Percentiles rank a stretch among this genome's conserved stretches.
Evolutionary conservation across 768 basidiomycete species (phyloP).

Genomic region (Cytidiella melzeri): DNA sequence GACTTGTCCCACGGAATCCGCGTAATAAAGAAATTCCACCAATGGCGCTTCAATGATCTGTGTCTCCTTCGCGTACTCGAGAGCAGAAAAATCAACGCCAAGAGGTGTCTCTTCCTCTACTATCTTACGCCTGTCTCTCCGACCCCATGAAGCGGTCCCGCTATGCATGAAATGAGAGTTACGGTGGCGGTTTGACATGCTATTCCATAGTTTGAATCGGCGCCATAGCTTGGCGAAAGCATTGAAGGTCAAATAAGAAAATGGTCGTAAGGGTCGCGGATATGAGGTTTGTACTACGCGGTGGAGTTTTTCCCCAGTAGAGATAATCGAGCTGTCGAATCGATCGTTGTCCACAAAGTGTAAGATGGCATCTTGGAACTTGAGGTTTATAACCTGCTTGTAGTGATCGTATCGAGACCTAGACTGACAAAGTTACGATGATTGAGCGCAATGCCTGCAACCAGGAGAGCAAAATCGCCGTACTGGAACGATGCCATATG

Average conservation of each 20-base stretch:
- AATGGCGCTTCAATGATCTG: constrained; percentile 72
- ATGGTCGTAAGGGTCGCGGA: constrained; percentile 13
- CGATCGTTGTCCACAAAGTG: constrained; percentile 71
- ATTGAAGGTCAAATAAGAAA: constrained; percentile 32
- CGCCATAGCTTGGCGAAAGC: constrained; percentile 50
- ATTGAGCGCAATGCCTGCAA: constrained; percentile 5
- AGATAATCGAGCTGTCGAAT: constrained; percentile 61
- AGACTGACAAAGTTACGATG: constrained; percentile 41
- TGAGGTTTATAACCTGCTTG: constrained; percentile 72
- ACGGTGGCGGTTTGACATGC: background rate
- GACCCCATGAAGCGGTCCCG: constrained; percentile 17
- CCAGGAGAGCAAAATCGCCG: constrained; percentile 2
- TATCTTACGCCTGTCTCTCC: constrained; percentile 26
- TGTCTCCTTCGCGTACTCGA: constrained; percentile 87
- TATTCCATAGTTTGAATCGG: constrained; percentile 32
- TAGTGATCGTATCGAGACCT: constrained; percentile 78
- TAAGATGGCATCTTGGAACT: constrained; percentile 58
- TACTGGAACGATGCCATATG: constrained; percentile 64
- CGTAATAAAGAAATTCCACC: constrained; percentile 82
- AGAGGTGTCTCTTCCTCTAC: constrained; percentile 49
- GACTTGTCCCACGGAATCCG: constrained; percentile 76
- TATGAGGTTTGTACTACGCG: constrained; percentile 45
- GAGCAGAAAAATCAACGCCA: constrained; percentile 45
- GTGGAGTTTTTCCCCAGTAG: constrained; percentile 58
- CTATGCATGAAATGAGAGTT: constrained; percentile 9